Evolutionary conservation across 192 early-diverging fungal species (phyloP), one percentile per base, ranked within the genome.

Genomic region (Pilobolus umbonatus): DNA sequence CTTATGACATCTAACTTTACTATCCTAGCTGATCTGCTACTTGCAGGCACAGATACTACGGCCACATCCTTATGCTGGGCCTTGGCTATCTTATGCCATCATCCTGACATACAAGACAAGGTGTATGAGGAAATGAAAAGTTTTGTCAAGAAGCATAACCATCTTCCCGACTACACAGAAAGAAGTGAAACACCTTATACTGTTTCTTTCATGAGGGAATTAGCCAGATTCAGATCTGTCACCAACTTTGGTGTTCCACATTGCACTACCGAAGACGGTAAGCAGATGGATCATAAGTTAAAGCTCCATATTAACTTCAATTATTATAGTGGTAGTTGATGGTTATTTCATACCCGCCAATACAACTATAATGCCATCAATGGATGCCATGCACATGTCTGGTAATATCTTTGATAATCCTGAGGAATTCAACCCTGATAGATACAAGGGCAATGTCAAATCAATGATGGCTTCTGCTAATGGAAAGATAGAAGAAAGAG

Each of bases 371-470:
- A 5, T 47, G 21, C 14, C 24, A 4, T 25, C 21, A 25, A 47
- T 47, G 45, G 21, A 47, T 47, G 26, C 22, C 26, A 47, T 47
- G 45, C 45, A 47, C 45, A 47, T 25, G 26, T 10, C 21, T 17
- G 0, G 22, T 25, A 14, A 47, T 11, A 10, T 22, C 19, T 47
- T 25, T 28, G 22, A 19, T 28, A 17, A 47, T 25, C 45, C 45
- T 5, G 45, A 47, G 2, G 26, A 28, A 22, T 26, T 47, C 19
- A 47, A 25, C 1, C 45, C 45, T 10, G 45, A 47, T 14, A 22
- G 45, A 26, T 47, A 25, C 19, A 47, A 25, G 5, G 19, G 26
- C 19, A 47, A 47, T 17, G 1, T 26, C 4, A 47, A 28, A 7
- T 25, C 45, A 9, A 47, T 47, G 45, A 6, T 11, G 14, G 45